Conservation (phyloP, 148 eudicot species). For the Camellia japonica region DNA sequence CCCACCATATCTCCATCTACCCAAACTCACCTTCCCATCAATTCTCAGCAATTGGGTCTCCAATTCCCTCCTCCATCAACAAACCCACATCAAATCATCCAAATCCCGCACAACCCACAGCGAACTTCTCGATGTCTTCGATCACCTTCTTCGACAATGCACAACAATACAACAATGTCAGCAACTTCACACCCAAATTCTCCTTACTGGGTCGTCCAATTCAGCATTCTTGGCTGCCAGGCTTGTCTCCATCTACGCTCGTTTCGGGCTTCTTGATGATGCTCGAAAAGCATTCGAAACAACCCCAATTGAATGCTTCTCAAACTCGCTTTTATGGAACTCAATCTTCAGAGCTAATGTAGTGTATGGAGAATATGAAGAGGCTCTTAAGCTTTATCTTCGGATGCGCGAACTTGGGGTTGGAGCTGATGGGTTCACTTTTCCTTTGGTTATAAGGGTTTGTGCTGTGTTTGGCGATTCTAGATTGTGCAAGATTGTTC, state of each 20-base stretch:
- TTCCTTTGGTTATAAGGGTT: slow-evolving; percentile 55
- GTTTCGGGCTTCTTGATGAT: slow-evolving; percentile 31
- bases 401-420: slow-evolving; percentile 36
- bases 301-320: slow-evolving; percentile 24
- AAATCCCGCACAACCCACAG: neutral
- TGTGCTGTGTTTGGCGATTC: slow-evolving; percentile 37
- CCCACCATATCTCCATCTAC: neutral
- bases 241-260: slow-evolving; percentile 40
- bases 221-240: slow-evolving; percentile 46
- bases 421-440: slow-evolving; percentile 52
- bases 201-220: slow-evolving; percentile 21
- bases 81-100: neutral
- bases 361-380: slow-evolving; percentile 25
- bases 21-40: neutral
- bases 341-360: slow-evolving; percentile 49
- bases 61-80: neutral
- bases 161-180: slow-evolving; percentile 28
- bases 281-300: slow-evolving; percentile 46
- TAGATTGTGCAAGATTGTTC: slow-evolving; percentile 30
- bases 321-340: slow-evolving; percentile 48
- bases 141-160: slow-evolving; percentile 39
- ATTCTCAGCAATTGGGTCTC: slow-evolving; percentile 3
- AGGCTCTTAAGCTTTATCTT: slow-evolving; percentile 30
- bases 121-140: slow-evolving; percentile 36
- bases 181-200: slow-evolving; percentile 40